These are phyloP conservation scores for Fusarium praegraminearum DNA, from an alignment of 2,329 filamentous ascomycete genomes.

Conservation along the genomic window DNA sequence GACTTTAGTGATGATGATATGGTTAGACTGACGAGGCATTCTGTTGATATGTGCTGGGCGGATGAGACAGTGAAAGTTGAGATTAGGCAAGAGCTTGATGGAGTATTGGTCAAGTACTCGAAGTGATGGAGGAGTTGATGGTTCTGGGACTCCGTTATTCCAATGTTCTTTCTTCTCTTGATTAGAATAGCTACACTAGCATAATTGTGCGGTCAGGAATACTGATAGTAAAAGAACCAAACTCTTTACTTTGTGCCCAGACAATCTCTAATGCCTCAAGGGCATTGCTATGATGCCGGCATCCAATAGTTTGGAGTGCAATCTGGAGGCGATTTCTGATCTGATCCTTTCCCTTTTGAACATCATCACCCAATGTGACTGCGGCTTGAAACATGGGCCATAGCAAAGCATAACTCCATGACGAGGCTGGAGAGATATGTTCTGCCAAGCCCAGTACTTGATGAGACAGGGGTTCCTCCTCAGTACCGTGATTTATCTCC, in stretches of 20 bases:
- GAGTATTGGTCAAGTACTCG: background rate
- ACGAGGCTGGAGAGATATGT: background rate
- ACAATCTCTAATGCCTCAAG: constrained; percentile 3
- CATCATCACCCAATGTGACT: background rate
- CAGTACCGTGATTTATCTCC: accelerated
- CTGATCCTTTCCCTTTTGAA: background rate
- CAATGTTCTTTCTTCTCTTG: too few species aligned
- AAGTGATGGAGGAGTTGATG: background rate
- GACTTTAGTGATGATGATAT: constrained; percentile 51
- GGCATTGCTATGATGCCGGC: constrained; percentile 29
- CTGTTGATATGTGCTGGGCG: constrained; percentile 62
- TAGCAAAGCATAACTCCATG: constrained; percentile 14
- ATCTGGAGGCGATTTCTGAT: background rate
- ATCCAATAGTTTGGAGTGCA: constrained; percentile 7
- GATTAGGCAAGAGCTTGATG: background rate
- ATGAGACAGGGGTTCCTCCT: background rate
- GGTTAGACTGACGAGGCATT: constrained; percentile 55
- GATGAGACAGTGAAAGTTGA: background rate
- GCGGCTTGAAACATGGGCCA: constrained; percentile 21
- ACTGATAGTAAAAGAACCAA: background rate
- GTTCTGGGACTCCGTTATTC: too few species aligned
- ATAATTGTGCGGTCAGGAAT: constrained; percentile 8
- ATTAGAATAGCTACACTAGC: background rate
- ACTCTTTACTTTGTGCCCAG: background rate
- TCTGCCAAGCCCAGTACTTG: background rate